Percentiles rank a stretch among this genome's conserved stretches.
phyloP scores from a whole-genome alignment of 1,139 yeast species.

The Blastobotrys buckinghamii region DNA sequence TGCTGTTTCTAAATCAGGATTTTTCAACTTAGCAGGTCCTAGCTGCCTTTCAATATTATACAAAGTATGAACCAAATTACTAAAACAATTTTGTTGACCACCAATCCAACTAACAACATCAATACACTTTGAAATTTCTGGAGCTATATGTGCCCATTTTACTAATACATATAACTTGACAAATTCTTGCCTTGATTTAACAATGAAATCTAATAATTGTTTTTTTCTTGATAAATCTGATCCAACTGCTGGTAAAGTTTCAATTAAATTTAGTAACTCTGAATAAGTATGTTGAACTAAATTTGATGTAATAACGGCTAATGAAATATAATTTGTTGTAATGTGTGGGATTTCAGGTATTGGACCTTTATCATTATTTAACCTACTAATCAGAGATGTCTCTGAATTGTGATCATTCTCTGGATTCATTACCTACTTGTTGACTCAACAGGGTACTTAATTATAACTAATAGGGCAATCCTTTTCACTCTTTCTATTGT shows the following conservation, averaged over 20 bases:
- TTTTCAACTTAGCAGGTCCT: constrained; percentile 80
- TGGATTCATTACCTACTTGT: not conserved
- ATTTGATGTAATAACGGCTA: constrained; percentile 52
- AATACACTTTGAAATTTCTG: constrained; percentile 66
- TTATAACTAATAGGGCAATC: too few relatives aligned
- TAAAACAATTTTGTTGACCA: constrained; percentile 65
- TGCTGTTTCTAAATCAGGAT: constrained; percentile 82
- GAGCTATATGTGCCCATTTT: constrained; percentile 76
- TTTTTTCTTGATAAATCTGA: constrained; percentile 61
- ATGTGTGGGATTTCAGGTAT: constrained; percentile 57
- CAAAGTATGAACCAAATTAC: constrained; percentile 58
- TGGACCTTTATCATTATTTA: not conserved
- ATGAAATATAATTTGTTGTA: constrained; percentile 61
- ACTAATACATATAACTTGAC: constrained; percentile 75
- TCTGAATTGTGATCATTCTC: not conserved
- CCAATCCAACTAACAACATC: constrained; percentile 85
- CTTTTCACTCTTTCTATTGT: too few relatives aligned
- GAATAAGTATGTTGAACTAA: constrained; percentile 59
- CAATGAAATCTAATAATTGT: constrained; percentile 59
- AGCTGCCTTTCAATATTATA: constrained; percentile 58
- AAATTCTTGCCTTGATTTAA: constrained; percentile 71
- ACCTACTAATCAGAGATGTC: not conserved
- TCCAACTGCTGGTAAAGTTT: constrained; percentile 51
- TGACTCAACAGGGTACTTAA: not conserved
- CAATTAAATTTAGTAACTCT: constrained; percentile 56